phyloP scores from a whole-genome alignment of 208 protist species.

The Porcisia hertigi region DNA sequence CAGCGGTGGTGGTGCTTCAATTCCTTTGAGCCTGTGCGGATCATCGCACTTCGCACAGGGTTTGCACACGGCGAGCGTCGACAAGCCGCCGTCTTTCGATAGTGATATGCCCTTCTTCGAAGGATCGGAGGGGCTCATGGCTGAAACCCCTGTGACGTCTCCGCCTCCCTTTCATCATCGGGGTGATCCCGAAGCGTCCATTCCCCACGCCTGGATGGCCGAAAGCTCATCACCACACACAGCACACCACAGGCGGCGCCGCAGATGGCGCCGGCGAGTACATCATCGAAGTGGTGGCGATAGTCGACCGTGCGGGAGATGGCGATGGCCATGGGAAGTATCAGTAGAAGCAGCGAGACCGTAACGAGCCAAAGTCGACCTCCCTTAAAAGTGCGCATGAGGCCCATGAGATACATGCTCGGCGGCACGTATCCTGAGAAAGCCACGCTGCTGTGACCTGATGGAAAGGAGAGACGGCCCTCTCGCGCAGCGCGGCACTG shows the following conservation, averaged over 20 bases:
- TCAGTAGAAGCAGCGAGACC: conserved; percentile 53
- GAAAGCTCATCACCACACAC: conserved; percentile 37
- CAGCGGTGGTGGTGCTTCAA: background rate
- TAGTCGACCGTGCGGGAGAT: conserved; percentile 80
- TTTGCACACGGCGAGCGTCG: background rate
- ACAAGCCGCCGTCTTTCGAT: background rate
- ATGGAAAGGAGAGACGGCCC: conserved; percentile 88
- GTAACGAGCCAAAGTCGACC: conserved; percentile 47
- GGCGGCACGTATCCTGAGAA: conserved; percentile 77
- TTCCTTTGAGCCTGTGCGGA: background rate
- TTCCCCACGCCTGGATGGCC: conserved; percentile 31
- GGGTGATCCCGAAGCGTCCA: conserved; percentile 48
- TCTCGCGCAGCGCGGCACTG: conserved; percentile 59
- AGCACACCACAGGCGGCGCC: conserved; percentile 49
- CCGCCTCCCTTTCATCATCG: conserved; percentile 9
- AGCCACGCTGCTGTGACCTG: conserved; percentile 81
- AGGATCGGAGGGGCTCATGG: background rate
- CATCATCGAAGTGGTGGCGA: conserved; percentile 86
- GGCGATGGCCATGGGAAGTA: conserved; percentile 59
- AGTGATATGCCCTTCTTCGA: background rate
- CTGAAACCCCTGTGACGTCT: background rate
- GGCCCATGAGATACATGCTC: conserved; percentile 69
- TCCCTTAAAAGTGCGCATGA: conserved; percentile 48
- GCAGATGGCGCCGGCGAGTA: conserved; percentile 68
- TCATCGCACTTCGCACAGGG: background rate